phyloP scores from a whole-genome alignment of 352 stramenopile species.

The Blastocystis sp. region DNA sequence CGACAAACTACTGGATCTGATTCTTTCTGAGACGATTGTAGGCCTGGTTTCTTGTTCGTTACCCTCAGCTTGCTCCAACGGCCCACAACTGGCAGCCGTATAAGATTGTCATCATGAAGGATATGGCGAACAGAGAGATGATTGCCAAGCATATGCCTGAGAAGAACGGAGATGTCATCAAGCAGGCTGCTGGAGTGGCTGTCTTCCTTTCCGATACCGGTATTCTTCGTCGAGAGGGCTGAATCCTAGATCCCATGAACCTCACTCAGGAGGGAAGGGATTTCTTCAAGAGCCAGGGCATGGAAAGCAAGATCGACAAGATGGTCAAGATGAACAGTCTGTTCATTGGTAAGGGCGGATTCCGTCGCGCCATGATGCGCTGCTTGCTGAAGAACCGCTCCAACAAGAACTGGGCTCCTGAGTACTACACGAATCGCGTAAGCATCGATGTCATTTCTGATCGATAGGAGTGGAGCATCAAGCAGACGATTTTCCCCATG shows the following conservation, averaged over 20 bases:
- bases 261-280: not conserved
- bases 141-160: not conserved
- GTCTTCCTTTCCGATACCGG: constrained; percentile 34
- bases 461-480: constrained; percentile 49
- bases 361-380: not conserved
- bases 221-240: not conserved
- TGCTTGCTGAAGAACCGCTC: not conserved
- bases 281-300: not conserved
- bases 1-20: not conserved
- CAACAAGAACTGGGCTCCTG: constrained; percentile 1
- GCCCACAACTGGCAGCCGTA: constrained; percentile 54
- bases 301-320: constrained; percentile 4
- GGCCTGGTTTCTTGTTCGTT: too few relatives aligned
- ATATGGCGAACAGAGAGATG: not conserved
- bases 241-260: constrained; percentile 6
- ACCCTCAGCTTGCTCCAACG: constrained; percentile 32
- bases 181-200: constrained; percentile 26
- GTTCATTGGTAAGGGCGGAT: not conserved
- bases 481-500: constrained; percentile 42
- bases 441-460: not conserved
- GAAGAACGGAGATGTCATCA: constrained; percentile 29
- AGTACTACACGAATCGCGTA: constrained; percentile 45
- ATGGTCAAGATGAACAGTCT: too few relatives aligned
- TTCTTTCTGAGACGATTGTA: constrained; percentile 39
- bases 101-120: constrained; percentile 54